Conservation (phyloP, 2,329 filamentous ascomycete species). For the Zasmidium cellare region DNA sequence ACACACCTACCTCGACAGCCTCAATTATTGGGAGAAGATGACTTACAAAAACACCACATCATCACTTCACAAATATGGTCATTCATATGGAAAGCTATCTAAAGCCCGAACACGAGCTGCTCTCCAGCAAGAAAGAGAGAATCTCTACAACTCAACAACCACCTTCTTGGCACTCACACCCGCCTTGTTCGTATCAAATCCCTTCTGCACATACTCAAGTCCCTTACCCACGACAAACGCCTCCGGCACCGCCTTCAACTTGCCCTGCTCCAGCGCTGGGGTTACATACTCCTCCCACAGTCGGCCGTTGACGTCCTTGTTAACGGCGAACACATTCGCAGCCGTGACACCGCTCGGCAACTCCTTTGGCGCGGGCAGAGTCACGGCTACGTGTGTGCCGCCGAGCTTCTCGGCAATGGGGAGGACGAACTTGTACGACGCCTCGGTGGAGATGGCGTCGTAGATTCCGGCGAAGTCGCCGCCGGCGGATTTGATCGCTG, state of each 20-base stretch:
- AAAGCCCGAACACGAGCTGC: no score
- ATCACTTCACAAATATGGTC: no score
- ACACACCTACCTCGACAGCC: no score
- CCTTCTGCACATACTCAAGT: slow-evolving; percentile 33
- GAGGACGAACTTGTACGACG: slow-evolving; percentile 25
- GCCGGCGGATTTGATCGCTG: slow-evolving; percentile 38
- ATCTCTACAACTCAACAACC: slow-evolving; percentile 32
- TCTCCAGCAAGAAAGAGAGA: no score
- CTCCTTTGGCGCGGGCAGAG: slow-evolving; percentile 25
- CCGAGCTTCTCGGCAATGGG: slow-evolving; percentile 32
- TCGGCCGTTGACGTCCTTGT: slow-evolving; percentile 22
- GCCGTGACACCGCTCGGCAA: slow-evolving; percentile 29
- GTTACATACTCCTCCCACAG: slow-evolving; percentile 32
- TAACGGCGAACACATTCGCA: slow-evolving; percentile 30
- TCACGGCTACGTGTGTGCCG: slow-evolving; percentile 21
- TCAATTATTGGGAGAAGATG: no score
- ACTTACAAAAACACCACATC: no score
- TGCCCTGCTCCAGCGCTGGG: slow-evolving; percentile 36
- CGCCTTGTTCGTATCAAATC: slow-evolving; percentile 31
- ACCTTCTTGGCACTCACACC: slow-evolving; percentile 38
- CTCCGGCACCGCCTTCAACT: slow-evolving; percentile 36
- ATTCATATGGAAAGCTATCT: no score
- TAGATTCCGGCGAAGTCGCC: slow-evolving; percentile 45
- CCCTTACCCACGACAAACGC: slow-evolving; percentile 42
- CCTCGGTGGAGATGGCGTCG: slow-evolving; percentile 36